A percentile compares a stretch with the other conserved stretches of the same genome.
Conservation (phyloP, 2,329 filamentous ascomycete genomes). For the Scorias spongiosa region DNA sequence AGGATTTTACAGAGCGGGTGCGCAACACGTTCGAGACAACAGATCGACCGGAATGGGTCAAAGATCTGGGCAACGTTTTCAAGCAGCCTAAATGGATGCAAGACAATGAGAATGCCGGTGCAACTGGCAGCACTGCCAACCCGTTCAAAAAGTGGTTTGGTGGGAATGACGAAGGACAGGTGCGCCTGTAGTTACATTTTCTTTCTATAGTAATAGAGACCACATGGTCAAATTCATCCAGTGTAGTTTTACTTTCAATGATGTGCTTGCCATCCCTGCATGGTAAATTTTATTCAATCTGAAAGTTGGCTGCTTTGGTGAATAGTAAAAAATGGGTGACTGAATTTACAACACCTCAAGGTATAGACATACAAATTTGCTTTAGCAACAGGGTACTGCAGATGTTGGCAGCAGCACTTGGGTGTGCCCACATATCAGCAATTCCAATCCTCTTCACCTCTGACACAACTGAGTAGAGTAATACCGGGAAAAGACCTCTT, state of each 20-base stretch:
- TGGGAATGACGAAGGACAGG: slow-evolving; percentile 1
- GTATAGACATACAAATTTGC: no score
- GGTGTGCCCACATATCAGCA: no score
- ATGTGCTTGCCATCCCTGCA: no score
- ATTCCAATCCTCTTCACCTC: no score
- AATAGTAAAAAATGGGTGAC: no score
- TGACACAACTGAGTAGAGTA: no score
- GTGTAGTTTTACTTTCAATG: neutral
- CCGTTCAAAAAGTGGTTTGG: slow-evolving; percentile 1
- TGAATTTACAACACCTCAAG: no score
- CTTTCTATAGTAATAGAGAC: neutral
- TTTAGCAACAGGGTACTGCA: no score
- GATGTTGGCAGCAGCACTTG: no score
- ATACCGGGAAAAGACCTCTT: no score
- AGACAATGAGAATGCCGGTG: slow-evolving; percentile 24
- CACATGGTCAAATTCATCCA: neutral
- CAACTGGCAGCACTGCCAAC: slow-evolving; percentile 2
- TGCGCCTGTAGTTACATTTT: neutral
- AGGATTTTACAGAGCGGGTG: slow-evolving; percentile 68
- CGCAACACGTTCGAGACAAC: slow-evolving; percentile 83
- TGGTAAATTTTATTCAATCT: no score
- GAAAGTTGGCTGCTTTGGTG: no score
- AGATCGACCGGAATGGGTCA: slow-evolving; percentile 69
- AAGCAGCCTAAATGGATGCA: slow-evolving; percentile 74
- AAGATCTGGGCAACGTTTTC: slow-evolving; percentile 52